Conservation (phyloP, 2,329 filamentous ascomycete genomes). For the Gnomoniopsis sp. region DNA sequence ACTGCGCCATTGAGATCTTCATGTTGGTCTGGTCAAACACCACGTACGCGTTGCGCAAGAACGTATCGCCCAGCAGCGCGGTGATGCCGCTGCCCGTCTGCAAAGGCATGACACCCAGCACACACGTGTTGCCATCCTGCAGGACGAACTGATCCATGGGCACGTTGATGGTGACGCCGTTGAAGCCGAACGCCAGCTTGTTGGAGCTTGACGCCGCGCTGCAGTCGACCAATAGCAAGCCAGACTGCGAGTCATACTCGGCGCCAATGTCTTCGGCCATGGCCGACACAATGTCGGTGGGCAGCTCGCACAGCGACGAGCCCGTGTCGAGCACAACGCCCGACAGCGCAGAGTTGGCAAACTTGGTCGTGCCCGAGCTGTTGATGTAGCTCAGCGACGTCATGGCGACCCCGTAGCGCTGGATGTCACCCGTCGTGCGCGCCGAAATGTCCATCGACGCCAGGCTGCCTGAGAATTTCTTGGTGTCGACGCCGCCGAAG, state of each 20-base stretch:
- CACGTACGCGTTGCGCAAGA: constrained; percentile 29
- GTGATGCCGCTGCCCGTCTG: constrained; percentile 20
- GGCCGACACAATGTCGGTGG: constrained; percentile 47
- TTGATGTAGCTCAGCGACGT: constrained; percentile 33
- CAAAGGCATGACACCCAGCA: constrained; percentile 21
- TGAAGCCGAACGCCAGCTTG: constrained; percentile 37
- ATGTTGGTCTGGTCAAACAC: constrained; percentile 31
- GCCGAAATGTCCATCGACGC: constrained; percentile 26
- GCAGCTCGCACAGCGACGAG: constrained; percentile 64
- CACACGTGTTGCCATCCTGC: constrained; percentile 17
- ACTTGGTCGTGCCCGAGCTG: constrained; percentile 23
- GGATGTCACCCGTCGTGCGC: constrained; percentile 24
- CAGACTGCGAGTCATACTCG: constrained; percentile 35
- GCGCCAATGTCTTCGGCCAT: constrained; percentile 45
- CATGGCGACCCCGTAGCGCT: constrained; percentile 41
- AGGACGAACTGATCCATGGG: constrained; percentile 35
- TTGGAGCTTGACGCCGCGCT: constrained; percentile 26
- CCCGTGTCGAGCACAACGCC: constrained; percentile 61
- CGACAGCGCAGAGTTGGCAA: constrained; percentile 32
- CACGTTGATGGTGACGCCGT: constrained; percentile 34
- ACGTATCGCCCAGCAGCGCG: constrained; percentile 29
- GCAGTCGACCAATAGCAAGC: constrained; percentile 41
- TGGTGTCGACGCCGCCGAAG: constrained; percentile 45
- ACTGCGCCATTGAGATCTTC: constrained; percentile 29
- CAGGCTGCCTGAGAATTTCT: constrained; percentile 38